These are phyloP conservation scores for Aspergillus vadensis DNA, from an alignment of 2,329 filamentous ascomycete genomes.

Conservation along the genomic window DNA sequence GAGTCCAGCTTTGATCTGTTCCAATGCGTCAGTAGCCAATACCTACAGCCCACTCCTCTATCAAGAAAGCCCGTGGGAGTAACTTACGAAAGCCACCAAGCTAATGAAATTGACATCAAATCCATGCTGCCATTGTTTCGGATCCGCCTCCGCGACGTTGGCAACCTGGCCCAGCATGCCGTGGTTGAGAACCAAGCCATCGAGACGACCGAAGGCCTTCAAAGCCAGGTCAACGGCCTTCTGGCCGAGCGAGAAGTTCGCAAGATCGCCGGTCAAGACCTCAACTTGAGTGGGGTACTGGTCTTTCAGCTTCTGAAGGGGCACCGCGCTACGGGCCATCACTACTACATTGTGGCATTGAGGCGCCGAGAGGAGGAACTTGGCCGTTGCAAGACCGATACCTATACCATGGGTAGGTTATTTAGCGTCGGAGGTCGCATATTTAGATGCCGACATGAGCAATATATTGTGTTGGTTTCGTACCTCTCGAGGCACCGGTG, in stretches of 20 bases:
- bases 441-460: not conserved
- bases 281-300: conserved; percentile 58
- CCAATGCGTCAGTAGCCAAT: not conserved
- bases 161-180: conserved; percentile 76
- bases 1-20: conserved; percentile 35
- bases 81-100: conserved; percentile 70
- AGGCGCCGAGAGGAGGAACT: conserved; percentile 59
- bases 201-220: conserved; percentile 69
- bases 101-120: conserved; percentile 91
- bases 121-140: conserved; percentile 71
- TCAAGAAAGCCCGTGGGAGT: not conserved
- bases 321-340: conserved; percentile 57
- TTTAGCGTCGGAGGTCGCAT: not conserved
- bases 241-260: conserved; percentile 56
- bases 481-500: conserved; percentile 66
- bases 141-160: conserved; percentile 65
- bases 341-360: conserved; percentile 59
- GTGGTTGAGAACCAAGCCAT: conserved; percentile 87
- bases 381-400: conserved; percentile 63
- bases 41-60: not conserved
- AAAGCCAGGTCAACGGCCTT: conserved; percentile 67
- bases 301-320: conserved; percentile 56
- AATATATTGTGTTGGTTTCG: not conserved
- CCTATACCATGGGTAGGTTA: conserved; percentile 40
- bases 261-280: conserved; percentile 59